These are phyloP conservation scores for Lachnellula hyalina DNA, from an alignment of 2,329 filamentous ascomycete genomes.

Conservation along the genomic window DNA sequence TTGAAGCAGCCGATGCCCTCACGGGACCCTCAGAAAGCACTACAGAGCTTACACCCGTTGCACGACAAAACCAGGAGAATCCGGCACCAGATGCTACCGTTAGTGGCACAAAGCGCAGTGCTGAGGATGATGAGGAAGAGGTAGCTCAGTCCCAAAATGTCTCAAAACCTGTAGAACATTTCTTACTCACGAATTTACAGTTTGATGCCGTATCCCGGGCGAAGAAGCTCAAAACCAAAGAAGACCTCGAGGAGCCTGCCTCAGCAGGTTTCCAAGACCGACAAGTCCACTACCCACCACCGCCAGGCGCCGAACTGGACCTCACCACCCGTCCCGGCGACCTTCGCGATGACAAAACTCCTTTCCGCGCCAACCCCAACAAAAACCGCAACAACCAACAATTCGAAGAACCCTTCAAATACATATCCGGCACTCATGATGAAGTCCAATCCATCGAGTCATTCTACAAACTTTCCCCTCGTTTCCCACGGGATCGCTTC, in stretches of 20 bases:
- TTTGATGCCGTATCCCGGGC: conserved; percentile 23
- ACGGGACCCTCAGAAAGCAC: conserved; percentile 18
- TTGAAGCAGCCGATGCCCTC: conserved; percentile 29
- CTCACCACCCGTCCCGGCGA: conserved; percentile 24
- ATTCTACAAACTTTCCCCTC: conserved; percentile 79
- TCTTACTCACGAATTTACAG: not conserved
- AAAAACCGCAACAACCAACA: conserved; percentile 39
- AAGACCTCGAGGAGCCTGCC: conserved; percentile 21
- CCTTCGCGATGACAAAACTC: conserved; percentile 14
- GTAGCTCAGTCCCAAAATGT: not conserved
- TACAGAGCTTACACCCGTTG: conserved; percentile 27
- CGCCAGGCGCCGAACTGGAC: conserved; percentile 30
- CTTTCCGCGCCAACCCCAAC: conserved; percentile 1
- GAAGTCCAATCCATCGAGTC: conserved; percentile 72
- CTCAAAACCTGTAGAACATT: not conserved
- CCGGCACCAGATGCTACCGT: conserved; percentile 19
- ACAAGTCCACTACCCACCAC: conserved; percentile 31
- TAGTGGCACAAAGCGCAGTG: conserved; percentile 31
- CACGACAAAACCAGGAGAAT: conserved; percentile 30
- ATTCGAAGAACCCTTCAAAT: conserved; percentile 92
- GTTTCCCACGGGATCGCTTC: conserved; percentile 86
- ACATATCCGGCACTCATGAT: conserved; percentile 66
- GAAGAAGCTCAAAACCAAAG: conserved; percentile 46
- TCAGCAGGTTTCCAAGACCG: conserved; percentile 24
- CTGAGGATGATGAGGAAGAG: conserved; percentile 30